These are phyloP conservation scores for Paralagenidium karlingii DNA, from an alignment of 352 stramenopile species.

Conservation along the genomic window DNA sequence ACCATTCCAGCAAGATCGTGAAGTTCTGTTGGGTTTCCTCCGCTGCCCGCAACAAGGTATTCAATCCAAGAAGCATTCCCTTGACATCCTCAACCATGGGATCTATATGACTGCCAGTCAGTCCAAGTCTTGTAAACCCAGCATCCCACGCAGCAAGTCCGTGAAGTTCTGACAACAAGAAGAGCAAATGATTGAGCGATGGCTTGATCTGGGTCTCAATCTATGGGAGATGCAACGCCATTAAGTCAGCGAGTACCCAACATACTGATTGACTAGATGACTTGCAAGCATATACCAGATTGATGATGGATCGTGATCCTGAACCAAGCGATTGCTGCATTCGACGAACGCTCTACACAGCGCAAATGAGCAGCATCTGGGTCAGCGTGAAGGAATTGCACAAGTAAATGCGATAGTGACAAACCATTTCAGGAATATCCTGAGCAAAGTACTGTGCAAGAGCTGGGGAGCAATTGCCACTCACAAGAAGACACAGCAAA, in stretches of 20 bases:
- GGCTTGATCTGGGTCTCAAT: constrained; percentile 21
- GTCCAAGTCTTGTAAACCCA: neutral
- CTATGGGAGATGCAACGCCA: no score
- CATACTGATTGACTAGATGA: no score
- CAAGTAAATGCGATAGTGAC: neutral
- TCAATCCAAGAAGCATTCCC: constrained; percentile 25
- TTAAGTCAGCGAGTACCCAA: no score
- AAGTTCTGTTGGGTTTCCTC: constrained; percentile 54
- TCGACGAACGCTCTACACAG: constrained; percentile 28
- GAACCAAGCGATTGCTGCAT: constrained; percentile 46
- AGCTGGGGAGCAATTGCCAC: constrained; percentile 41
- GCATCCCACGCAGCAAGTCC: neutral
- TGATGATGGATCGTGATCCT: no score
- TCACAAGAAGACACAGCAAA: constrained; percentile 50
- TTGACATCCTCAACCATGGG: no score
- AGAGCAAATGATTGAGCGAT: constrained; percentile 20
- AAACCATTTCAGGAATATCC: constrained; percentile 71
- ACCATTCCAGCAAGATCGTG: constrained; percentile 43
- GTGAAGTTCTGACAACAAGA: constrained; percentile 31
- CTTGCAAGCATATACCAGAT: no score
- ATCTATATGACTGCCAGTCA: no score
- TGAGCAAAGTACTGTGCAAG: constrained; percentile 70
- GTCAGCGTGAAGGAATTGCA: neutral
- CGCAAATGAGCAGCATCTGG: neutral
- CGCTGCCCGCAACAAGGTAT: constrained; percentile 22